These are phyloP conservation scores for Discostella stelligeroides DNA, from an alignment of 108 stramenopile genomes.

Conservation along the genomic window DNA sequence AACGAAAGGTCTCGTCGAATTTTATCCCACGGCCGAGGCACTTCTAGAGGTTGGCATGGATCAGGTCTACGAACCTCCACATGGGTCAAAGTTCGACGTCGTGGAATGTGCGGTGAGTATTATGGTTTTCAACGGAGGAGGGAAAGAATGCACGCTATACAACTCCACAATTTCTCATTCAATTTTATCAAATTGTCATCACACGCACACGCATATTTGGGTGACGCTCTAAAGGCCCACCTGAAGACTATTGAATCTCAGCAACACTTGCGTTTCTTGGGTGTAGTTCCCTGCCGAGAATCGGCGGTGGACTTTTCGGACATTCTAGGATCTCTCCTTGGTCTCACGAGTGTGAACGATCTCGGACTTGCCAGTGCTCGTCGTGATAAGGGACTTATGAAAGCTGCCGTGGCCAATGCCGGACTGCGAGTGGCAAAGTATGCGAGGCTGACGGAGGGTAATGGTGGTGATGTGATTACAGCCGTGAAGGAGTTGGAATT, in stretches of 20 bases:
- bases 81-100: slow-evolving; percentile 54
- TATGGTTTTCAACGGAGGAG: too few relatives aligned
- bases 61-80: slow-evolving; percentile 62
- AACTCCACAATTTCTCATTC: neutral
- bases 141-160: neutral
- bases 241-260: slow-evolving; percentile 63
- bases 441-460: slow-evolving; percentile 50
- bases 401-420: slow-evolving; percentile 60
- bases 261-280: slow-evolving; percentile 60
- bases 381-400: slow-evolving; percentile 72
- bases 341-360: slow-evolving; percentile 54
- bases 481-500: slow-evolving; percentile 58
- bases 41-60: slow-evolving; percentile 57
- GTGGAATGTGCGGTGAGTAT: slow-evolving; percentile 57
- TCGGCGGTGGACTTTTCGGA: slow-evolving; percentile 55
- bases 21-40: slow-evolving; percentile 57
- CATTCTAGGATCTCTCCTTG: slow-evolving; percentile 53
- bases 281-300: slow-evolving; percentile 57
- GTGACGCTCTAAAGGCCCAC: slow-evolving; percentile 7
- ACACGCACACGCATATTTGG: too few relatives aligned
- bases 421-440: slow-evolving; percentile 65
- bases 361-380: slow-evolving; percentile 54
- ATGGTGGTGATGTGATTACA: slow-evolving; percentile 44
- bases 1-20: slow-evolving; percentile 25
- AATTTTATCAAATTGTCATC: neutral